Evolutionary conservation across 306 rosid genomes (phyloP), one percentile per base, ranked within the genome.

Genomic region (Glycine tomentella): DNA sequence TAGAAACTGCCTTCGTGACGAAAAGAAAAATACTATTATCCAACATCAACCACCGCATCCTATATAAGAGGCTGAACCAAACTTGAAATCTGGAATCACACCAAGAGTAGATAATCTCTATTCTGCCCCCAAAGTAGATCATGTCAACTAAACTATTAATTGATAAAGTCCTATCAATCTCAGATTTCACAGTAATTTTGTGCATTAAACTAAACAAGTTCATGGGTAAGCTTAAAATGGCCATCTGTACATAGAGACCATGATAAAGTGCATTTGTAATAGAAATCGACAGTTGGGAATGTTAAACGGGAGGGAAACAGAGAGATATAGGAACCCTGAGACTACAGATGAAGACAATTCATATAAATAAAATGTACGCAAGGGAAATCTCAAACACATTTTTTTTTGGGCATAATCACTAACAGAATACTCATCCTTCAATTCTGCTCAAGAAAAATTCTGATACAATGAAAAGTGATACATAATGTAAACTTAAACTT

Each of bases 301-400:
- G 17, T 10, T 7, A 57, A 7, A 20, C 11, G 9, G 62, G 14
- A 8, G 8, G 38, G 52, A 11, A 38, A 63, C 2, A 38, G 7
- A 25, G 31, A 7, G 52, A 8, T 61, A 42, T 16, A 25, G 17
- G 36, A 82, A 49, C 53, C 78, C 31, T 25, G 31, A 25, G 31
- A 25, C 31, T 25, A 25, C 31, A 25, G 56, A 68, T 49, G 16
- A 53, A 46, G 68, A 45, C 49, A 56, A 33, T 79, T 40, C 71
- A 49, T 12, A 40, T 12, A 46, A 66, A 20, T 20, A 53, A 56
- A 57, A 63, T 76, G 71, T 42, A 79, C 56, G 42, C 46, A 5
- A 38, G 56, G 76, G 44, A 70, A 58, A 83, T 76, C 72, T 42
- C 78, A 80, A 55, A 79, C 42, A 49, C 2, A 36, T 36, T 14